Evolutionary conservation across 2,329 filamentous ascomycete genomes (phyloP), one percentile per base, ranked within the genome.

Genomic region (Fusarium coffeatum): DNA sequence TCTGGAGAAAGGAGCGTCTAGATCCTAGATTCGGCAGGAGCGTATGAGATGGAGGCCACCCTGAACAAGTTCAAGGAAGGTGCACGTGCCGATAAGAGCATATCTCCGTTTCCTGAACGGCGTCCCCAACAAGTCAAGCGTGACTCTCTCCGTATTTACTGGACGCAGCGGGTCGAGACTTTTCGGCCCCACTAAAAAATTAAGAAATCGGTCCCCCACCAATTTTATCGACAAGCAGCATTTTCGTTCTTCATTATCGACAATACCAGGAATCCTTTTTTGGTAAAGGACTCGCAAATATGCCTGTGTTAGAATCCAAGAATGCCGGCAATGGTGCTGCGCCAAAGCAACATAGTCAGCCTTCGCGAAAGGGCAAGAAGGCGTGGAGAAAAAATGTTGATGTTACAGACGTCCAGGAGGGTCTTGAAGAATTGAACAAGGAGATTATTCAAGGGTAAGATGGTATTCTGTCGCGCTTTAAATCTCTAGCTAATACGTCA

Each of bases 381-480:
- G 95, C 96, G 32, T 99, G 96, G 96, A 89, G 96, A 78, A 99
- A 98, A 81, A 97, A 99, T 83, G 93, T 99, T 80, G 93, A 99
- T 81, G 88, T 98, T 67, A 91, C 93, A 28, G 91, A 97, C 68
- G 88, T 99, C 27, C 88, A 95, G 75, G 83, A 91, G 56, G 96
- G 96, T 65, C 88, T 99, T 34, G 91, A 94, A 68, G 87, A 92
- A 76, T 84, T 97, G 72, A 93, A 96, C 76, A 92, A 97, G 63
- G 92, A 98, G 83, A 91, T 98, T 66, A 96, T 97, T 72, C 88
- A 91, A 84, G 96, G 96, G 93, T 95, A 85, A 64, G 83, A 20
- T 51, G 11, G 45, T 37, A 43, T 28, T 60, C 23, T 10, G 16
- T 9, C 48, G 9, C 5, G 30, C 47, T 4, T 15, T 37, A 23